Percentiles rank a stretch among this genome's conserved stretches.
Evolutionary conservation across 306 rosid species (phyloP).

Genomic region (Vachellia pachyceras): DNA sequence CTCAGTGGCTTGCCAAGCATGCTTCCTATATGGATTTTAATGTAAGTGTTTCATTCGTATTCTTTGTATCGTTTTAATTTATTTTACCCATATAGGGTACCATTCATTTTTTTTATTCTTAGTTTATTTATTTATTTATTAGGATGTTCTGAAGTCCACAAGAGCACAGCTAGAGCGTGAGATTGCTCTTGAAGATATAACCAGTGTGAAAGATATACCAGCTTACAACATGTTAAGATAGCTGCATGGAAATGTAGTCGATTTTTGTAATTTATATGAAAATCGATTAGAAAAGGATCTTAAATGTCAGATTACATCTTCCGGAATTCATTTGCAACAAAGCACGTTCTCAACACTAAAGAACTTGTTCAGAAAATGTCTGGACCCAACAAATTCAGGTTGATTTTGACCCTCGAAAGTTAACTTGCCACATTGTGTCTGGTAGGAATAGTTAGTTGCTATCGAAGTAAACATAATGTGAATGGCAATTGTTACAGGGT

Average conservation of each 20-base stretch:
- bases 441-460: not conserved
- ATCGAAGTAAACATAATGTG: not conserved
- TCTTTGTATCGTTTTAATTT: constrained; percentile 7
- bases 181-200: constrained; percentile 87
- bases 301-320: constrained; percentile 1
- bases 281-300: constrained; percentile 26
- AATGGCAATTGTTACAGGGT: not conserved
- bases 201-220: constrained; percentile 77
- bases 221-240: constrained; percentile 74
- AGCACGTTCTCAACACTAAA: not conserved
- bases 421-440: not conserved
- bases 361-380: constrained; percentile 25
- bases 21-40: constrained; percentile 96
- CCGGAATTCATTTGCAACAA: not conserved
- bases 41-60: constrained; percentile 48
- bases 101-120: not conserved
- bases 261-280: constrained; percentile 29
- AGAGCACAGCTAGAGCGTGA: constrained; percentile 88
- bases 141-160: constrained; percentile 90
- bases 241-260: constrained; percentile 22
- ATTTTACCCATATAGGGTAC: not conserved
- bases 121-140: not conserved
- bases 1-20: constrained; percentile 93
- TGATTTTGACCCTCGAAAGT: constrained; percentile 7
- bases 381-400: not conserved